phyloP scores from a whole-genome alignment of 2,329 filamentous ascomycete genomes.

The Diaporthe vexans region DNA sequence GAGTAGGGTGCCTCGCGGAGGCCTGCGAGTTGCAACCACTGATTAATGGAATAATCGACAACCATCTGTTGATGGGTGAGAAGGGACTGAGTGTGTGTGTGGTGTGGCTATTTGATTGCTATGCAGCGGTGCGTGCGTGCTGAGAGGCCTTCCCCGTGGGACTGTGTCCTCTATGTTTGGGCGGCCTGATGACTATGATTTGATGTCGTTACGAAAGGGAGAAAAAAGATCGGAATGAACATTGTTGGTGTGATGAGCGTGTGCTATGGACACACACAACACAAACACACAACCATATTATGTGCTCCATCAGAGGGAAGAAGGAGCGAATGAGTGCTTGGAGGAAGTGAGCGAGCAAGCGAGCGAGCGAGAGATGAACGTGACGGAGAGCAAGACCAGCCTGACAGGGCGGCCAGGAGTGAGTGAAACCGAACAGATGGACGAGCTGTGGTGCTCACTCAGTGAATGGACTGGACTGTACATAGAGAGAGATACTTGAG shows the following conservation, averaged over 20 bases:
- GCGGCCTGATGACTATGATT: slow-evolving; percentile 37
- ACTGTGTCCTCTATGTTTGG: slow-evolving; percentile 3
- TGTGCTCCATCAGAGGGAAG: neutral
- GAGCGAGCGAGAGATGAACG: neutral
- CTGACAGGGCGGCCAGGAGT: neutral
- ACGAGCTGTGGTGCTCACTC: neutral
- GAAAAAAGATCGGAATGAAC: slow-evolving; percentile 20
- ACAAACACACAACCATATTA: neutral
- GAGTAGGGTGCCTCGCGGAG: slow-evolving; percentile 41
- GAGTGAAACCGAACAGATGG: slow-evolving; percentile 13
- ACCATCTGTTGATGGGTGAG: too few species aligned
- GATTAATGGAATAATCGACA: neutral
- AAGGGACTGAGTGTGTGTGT: neutral
- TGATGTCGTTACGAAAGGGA: slow-evolving; percentile 37
- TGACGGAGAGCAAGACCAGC: neutral
- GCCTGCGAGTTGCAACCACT: slow-evolving; percentile 3
- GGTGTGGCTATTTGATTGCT: neutral
- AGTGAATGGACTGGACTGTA: neutral
- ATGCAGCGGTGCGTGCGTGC: neutral
- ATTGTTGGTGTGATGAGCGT: slow-evolving; percentile 18
- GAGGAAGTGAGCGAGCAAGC: neutral
- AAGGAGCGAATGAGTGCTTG: neutral
- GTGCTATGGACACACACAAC: neutral
- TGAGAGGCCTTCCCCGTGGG: neutral
- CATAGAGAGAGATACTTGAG: slow-evolving; percentile 24